phyloP scores from a whole-genome alignment of 768 basidiomycete species.

The Russula brevipes region DNA sequence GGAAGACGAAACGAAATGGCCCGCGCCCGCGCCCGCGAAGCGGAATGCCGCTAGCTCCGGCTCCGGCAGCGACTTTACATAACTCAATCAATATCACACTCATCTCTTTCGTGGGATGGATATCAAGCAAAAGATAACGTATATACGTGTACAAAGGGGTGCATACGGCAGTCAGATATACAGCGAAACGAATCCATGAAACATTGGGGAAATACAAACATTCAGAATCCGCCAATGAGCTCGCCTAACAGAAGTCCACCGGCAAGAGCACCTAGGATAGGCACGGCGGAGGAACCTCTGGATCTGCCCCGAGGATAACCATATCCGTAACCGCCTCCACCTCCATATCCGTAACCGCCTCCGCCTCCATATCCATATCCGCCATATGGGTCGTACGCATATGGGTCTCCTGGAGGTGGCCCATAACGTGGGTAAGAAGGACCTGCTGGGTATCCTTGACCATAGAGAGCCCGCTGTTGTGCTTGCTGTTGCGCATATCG shows the following conservation, averaged over 20 bases:
- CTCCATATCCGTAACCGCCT: constrained; percentile 6
- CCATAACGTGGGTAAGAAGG: constrained; percentile 24
- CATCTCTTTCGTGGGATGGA: no score
- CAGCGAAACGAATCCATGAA: neutral
- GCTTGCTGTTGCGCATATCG: constrained; percentile 1
- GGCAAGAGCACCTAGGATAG: constrained; percentile 35
- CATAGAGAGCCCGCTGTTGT: constrained; percentile 16
- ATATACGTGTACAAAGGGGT: neutral
- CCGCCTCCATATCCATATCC: constrained; percentile 8
- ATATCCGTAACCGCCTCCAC: constrained; percentile 14
- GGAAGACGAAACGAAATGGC: neutral
- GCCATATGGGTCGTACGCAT: constrained; percentile 20
- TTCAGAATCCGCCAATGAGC: constrained; percentile 7
- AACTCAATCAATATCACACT: neutral
- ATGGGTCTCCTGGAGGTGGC: constrained; percentile 28
- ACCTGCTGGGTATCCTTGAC: neutral
- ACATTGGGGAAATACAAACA: neutral
- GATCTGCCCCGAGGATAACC: neutral
- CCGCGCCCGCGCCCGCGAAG: no score
- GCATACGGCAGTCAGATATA: neutral
- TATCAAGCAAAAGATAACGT: no score
- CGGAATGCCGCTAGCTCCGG: no score
- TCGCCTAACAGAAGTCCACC: constrained; percentile 32
- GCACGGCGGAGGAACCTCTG: constrained; percentile 28
- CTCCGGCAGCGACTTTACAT: neutral